These are phyloP conservation scores for Hypoxylon sp. DNA, from an alignment of 2,329 filamentous ascomycete genomes.

Conservation along the genomic window DNA sequence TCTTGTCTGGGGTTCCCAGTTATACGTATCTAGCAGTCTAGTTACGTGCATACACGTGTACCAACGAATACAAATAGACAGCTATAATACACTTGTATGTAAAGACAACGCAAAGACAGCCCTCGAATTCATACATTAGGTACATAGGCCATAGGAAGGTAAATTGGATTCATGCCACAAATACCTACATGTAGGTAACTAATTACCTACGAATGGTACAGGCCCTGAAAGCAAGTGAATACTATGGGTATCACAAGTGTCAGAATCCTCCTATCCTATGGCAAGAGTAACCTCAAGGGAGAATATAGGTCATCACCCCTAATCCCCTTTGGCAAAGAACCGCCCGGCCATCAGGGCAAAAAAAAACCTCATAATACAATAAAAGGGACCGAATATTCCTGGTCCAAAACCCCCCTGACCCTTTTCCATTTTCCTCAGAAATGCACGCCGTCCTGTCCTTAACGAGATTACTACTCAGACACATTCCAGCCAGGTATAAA, in stretches of 20 bases:
- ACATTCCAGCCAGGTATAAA: slow-evolving; percentile 31
- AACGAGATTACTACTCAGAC: slow-evolving; percentile 38
- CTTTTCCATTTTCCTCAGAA: slow-evolving; percentile 32
- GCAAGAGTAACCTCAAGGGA: slow-evolving; percentile 7
- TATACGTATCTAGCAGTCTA: too few relatives aligned
- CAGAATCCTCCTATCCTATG: slow-evolving; percentile 12
- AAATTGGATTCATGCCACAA: not conserved
- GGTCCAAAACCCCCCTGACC: slow-evolving; percentile 14
- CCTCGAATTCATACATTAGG: not conserved
- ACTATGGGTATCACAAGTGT: slow-evolving; percentile 19
- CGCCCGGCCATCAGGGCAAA: slow-evolving; percentile 4
- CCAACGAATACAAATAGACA: not conserved
- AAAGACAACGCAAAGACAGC: not conserved
- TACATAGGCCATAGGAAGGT: slow-evolving; percentile 1
- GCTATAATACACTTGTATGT: not conserved
- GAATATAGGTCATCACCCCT: not conserved
- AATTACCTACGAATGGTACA: not conserved
- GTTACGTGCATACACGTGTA: too few relatives aligned
- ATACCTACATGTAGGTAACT: not conserved
- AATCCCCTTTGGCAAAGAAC: not conserved
- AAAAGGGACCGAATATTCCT: slow-evolving; percentile 21
- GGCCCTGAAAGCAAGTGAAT: slow-evolving; percentile 9
- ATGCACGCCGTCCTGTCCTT: slow-evolving; percentile 22
- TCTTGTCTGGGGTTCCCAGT: not conserved
- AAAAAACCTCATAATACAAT: slow-evolving; percentile 1